phyloP scores from a whole-genome alignment of 192 early-diverging fungal species.

The Entophlyctis luteolus region DNA sequence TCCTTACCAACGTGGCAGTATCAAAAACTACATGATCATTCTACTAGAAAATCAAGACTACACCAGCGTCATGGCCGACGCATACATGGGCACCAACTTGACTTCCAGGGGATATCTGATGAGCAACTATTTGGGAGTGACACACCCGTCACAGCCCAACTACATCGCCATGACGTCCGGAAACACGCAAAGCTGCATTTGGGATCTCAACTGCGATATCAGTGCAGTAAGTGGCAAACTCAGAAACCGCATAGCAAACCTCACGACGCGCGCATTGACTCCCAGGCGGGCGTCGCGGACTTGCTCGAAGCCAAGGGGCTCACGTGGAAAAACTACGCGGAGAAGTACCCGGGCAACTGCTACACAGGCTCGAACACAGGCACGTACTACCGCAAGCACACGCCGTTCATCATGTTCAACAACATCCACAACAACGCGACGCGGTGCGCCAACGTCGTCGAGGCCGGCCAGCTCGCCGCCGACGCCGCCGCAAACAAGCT shows the following conservation, averaged over 20 bases:
- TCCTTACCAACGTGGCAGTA: too few species aligned
- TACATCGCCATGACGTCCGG: slow-evolving; percentile 62
- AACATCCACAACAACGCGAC: slow-evolving; percentile 50
- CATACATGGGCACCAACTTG: slow-evolving; percentile 28
- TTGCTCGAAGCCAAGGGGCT: slow-evolving; percentile 51
- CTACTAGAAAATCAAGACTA: slow-evolving; percentile 39
- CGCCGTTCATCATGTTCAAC: slow-evolving; percentile 62
- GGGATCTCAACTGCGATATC: slow-evolving; percentile 46
- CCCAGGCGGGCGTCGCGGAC: slow-evolving; percentile 40
- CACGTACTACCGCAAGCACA: slow-evolving; percentile 66
- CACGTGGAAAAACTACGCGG: slow-evolving; percentile 63
- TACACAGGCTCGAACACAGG: slow-evolving; percentile 29
- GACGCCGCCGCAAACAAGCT: slow-evolving; percentile 51
- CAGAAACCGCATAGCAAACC: not conserved
- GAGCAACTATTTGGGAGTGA: slow-evolving; percentile 55
- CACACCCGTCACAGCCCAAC: slow-evolving; percentile 71
- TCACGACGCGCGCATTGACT: not conserved
- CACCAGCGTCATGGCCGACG: slow-evolving; percentile 20
- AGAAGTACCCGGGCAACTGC: slow-evolving; percentile 58
- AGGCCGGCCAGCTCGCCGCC: slow-evolving; percentile 45
- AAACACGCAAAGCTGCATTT: slow-evolving; percentile 39
- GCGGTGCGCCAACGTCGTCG: slow-evolving; percentile 63
- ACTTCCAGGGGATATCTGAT: slow-evolving; percentile 42
- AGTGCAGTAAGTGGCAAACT: slow-evolving; percentile 9
- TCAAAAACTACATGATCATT: slow-evolving; percentile 20